Percentiles rank a stretch among this genome's conserved stretches.
Evolutionary conservation across 2,329 filamentous ascomycete species (phyloP).

Genomic region (Karstenula rhodostoma): DNA sequence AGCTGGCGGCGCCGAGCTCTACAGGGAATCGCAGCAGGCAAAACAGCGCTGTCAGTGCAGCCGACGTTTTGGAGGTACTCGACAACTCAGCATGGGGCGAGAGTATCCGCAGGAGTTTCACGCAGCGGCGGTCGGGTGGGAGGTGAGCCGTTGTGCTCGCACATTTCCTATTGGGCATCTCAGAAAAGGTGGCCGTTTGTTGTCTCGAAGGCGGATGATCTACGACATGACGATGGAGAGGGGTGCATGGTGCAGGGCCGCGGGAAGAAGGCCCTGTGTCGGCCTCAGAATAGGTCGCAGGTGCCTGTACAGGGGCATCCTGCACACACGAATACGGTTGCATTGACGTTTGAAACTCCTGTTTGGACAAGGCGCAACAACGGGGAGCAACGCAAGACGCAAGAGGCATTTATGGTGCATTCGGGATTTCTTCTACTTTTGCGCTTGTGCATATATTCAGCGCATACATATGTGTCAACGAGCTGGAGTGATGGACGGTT

Average conservation of each 20-base stretch:
- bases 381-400: slow-evolving; percentile 13
- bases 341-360: slow-evolving; percentile 41
- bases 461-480: slow-evolving; percentile 12
- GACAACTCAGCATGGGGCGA: slow-evolving; percentile 93
- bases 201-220: slow-evolving; percentile 28
- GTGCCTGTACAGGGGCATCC: slow-evolving; percentile 23
- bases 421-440: slow-evolving; percentile 12
- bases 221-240: slow-evolving; percentile 25
- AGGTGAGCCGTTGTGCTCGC: slow-evolving; percentile 20
- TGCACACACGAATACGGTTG: slow-evolving; percentile 36
- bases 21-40: slow-evolving; percentile 67
- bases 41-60: slow-evolving; percentile 74
- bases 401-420: slow-evolving; percentile 15
- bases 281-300: slow-evolving; percentile 33
- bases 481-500: slow-evolving; percentile 12
- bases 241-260: slow-evolving; percentile 20
- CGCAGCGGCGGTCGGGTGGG: slow-evolving; percentile 60
- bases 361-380: slow-evolving; percentile 17
- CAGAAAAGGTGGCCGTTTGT: slow-evolving; percentile 4
- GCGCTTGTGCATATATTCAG: slow-evolving; percentile 10
- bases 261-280: slow-evolving; percentile 21
- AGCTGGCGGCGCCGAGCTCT: slow-evolving; percentile 25
- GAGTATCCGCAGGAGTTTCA: slow-evolving; percentile 88
- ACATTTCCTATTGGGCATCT: background rate
- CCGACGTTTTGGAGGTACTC: slow-evolving; percentile 82